Evolutionary conservation across 2,329 filamentous ascomycete species (phyloP).

Genomic region (Ceratocystis cubensis): DNA sequence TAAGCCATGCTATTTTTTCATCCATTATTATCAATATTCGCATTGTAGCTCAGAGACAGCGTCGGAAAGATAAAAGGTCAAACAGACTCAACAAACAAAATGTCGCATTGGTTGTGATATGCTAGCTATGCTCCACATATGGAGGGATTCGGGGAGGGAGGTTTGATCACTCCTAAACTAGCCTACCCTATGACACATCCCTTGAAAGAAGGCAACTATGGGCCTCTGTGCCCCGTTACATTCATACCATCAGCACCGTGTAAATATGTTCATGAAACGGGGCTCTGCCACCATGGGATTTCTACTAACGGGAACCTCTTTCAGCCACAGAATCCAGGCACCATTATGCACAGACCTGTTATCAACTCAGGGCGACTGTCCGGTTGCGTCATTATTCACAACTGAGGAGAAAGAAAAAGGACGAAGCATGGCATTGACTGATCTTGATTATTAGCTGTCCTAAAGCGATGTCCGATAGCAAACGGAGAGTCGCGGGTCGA

Average conservation of each 20-base stretch:
- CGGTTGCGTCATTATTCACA: background rate
- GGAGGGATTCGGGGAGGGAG: no score
- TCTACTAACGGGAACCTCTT: background rate
- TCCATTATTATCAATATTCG: background rate
- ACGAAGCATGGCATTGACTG: background rate
- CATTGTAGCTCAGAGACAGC: background rate
- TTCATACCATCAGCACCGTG: background rate
- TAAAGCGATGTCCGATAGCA: no score
- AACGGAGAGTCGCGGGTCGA: no score
- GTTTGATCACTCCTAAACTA: background rate
- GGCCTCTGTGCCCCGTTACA: background rate
- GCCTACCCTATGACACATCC: background rate
- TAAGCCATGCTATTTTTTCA: background rate
- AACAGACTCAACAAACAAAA: background rate
- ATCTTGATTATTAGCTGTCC: background rate
- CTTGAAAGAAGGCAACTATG: no score
- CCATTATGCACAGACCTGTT: background rate
- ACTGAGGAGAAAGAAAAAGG: background rate
- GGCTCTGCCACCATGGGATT: no score
- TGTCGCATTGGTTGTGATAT: background rate
- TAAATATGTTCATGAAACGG: no score
- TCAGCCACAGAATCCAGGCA: slow-evolving; percentile 9
- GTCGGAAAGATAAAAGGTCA: background rate
- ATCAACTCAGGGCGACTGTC: background rate
- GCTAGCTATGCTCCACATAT: no score